Evolutionary conservation across 2,329 filamentous ascomycete species (phyloP), one percentile per base, ranked within the genome.

Genomic region (Microdochium trichocladiopsis): DNA sequence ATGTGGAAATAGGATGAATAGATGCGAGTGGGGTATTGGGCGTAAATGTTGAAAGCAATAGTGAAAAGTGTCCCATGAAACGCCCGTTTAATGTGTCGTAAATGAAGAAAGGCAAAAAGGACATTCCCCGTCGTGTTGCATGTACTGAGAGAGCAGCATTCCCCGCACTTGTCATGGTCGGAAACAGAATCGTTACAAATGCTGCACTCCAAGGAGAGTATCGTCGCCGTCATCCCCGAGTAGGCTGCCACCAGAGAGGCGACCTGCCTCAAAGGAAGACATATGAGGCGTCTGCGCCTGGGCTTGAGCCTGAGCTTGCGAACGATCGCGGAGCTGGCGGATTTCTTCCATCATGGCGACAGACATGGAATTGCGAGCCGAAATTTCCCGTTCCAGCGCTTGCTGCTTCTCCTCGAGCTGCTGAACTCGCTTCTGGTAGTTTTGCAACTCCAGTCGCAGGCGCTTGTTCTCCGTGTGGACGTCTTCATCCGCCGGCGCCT

Each of bases 401-500:
- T 71, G 71, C 18, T 68, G 73, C 55, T 80, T 77, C 43, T 72
- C 67, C 37, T 78, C 70, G 55, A 80, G 68, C 53, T 80, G 73
- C 16, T 67, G 63, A 56, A 73, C 73, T 48, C 85, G 71, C 58
- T 84, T 80, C 56, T 82, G 74, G 54, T 86, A 45, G 14, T 16
- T 22, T 18, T 22, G n/a, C 11, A 45, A 84, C 64, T 89, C 85
- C 47, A 72, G 72, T n/a, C 79, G 77, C 33, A 90, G 69, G 31
- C 84, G 77, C 69, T 87, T 88, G 55, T 87, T 69, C 63, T 89
- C 84, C 48, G 82, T 77, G 21, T 80, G 81, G 28, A 88, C 65
- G 37, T 80, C 78, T n/a, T 69, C 69, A 47, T 73, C 70, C 12
- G 66, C 64, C 3, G 41, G 12, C 5, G 41, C 41, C 66, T 79